Conservation (phyloP, 495 filamentous ascomycete species). For the Hypoxylon subgilvum region DNA sequence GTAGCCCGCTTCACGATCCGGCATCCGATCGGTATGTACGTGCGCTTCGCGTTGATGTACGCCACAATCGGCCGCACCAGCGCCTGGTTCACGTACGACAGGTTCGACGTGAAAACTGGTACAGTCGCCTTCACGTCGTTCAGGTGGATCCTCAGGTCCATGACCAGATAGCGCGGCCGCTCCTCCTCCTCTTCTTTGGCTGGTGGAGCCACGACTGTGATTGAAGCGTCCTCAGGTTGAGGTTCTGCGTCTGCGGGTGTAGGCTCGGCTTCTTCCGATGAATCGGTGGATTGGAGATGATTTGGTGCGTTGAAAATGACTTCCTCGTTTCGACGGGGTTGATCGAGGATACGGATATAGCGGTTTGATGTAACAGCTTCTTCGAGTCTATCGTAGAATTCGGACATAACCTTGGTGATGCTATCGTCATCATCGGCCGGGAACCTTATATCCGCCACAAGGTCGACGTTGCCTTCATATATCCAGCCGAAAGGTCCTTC, state of each 20-base stretch:
- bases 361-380: slow-evolving; percentile 82
- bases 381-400: slow-evolving; percentile 93
- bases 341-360: slow-evolving; percentile 56
- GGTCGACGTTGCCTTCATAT: slow-evolving; percentile 92
- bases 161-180: slow-evolving; percentile 76
- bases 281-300: slow-evolving; percentile 16
- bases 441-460: slow-evolving; percentile 93
- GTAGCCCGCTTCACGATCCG: slow-evolving; percentile 83
- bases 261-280: slow-evolving; percentile 1
- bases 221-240: neutral
- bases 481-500: slow-evolving; percentile 98
- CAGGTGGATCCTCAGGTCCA: slow-evolving; percentile 88
- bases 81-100: slow-evolving; percentile 95
- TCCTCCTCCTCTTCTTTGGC: slow-evolving; percentile 36
- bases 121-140: slow-evolving; percentile 92
- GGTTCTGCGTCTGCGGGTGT: slow-evolving; percentile 7
- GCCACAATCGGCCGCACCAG: slow-evolving; percentile 97
- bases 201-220: slow-evolving; percentile 4
- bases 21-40: slow-evolving; percentile 94
- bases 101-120: slow-evolving; percentile 83
- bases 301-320: slow-evolving; percentile 37
- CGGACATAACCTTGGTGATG: slow-evolving; percentile 87
- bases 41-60: slow-evolving; percentile 91
- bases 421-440: slow-evolving; percentile 84
- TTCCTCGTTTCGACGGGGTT: slow-evolving; percentile 37